phyloP scores from a whole-genome alignment of 371 early-diverging fungal genomes.

The Mortierella sp. region DNA sequence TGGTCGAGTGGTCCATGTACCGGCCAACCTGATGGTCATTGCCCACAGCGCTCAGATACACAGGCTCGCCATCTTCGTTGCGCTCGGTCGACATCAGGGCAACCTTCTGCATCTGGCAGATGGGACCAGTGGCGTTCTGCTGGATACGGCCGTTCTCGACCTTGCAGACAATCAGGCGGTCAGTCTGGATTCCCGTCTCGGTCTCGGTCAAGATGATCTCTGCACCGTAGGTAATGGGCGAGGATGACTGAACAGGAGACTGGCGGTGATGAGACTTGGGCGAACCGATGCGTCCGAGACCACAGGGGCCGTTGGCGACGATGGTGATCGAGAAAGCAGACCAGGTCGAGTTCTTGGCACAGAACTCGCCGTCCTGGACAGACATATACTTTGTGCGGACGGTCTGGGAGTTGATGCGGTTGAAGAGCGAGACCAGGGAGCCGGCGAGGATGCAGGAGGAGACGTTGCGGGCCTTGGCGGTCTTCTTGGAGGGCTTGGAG shows the following conservation, averaged over 20 bases:
- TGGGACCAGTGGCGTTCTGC: conserved; percentile 77
- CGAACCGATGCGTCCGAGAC: conserved; percentile 19
- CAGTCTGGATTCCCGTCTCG: conserved; percentile 75
- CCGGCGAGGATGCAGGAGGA: conserved; percentile 80
- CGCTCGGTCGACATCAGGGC: conserved; percentile 71
- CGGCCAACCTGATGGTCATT: conserved; percentile 57
- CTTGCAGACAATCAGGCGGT: conserved; percentile 81
- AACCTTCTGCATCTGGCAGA: conserved; percentile 91
- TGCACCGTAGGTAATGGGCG: conserved; percentile 81
- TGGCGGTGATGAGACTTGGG: conserved; percentile 45
- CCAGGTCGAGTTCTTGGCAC: conserved; percentile 84
- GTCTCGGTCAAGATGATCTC: conserved; percentile 78
- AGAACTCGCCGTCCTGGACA: conserved; percentile 68
- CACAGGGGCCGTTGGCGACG: conserved; percentile 56
- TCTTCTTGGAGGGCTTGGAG: conserved; percentile 91
- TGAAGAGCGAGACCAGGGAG: conserved; percentile 59
- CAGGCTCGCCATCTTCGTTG: conserved; percentile 28
- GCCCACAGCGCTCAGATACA: conserved; percentile 53
- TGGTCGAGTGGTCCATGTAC: conserved; percentile 52
- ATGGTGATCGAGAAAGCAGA: conserved; percentile 80
- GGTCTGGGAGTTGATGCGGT: conserved; percentile 79
- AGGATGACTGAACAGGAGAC: conserved; percentile 25
- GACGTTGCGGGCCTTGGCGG: conserved; percentile 81
- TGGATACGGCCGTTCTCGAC: conserved; percentile 83
- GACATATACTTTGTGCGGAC: conserved; percentile 87